Base-by-base conservation (phyloP, 1,284 basidiomycete species). In the Pseudozyma hubeiensis region DNA sequence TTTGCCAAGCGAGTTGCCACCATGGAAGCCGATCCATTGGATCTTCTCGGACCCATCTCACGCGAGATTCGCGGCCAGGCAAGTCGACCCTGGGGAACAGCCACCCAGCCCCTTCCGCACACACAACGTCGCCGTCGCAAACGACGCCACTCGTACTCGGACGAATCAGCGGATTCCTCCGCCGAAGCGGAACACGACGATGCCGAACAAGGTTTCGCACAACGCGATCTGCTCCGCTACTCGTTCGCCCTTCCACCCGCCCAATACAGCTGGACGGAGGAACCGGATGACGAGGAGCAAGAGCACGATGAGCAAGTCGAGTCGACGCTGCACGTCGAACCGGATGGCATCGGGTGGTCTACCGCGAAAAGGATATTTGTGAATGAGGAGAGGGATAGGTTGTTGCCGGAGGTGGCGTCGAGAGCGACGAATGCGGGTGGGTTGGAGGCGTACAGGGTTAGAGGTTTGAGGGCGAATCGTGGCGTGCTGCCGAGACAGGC, bases 51-150 rank as follows among this genome's bases (percentile, higher is more conserved):
- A 7, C 62, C 62, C 1, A 34, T 74, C 0, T 69, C 71, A 5
- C 58, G 71, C 29, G 71, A 74, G 47, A 69, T 74, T 14, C 57
- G 71, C 5, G 71, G 71, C 11, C 71, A 74, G 19, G 62, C 62
- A 2, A 24, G 47, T 1, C 46, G 34, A n/a, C 34, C 52, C 6
- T 74, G 71, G 71, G 71, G 65, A 10, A 65, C 65, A 1, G 44
- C 31, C 17, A 64, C 43, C 8, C 11, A 13, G 14, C 34, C 39
- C 37, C 34, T 11, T 29, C n/a, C 29, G 13, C 45, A 47, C n/a
- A 47, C 39, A 16, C 16, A 14, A 9, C 35, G 53, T 6, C 52
- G 60, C n/a, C 47, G 61, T 7, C 35, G 34, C 24, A 24, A 24
- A 24, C 24, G 24, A 24, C 24, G 24, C 31, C 37, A 16, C 6